Conservation (phyloP, 2,329 filamentous ascomycete species). For the Niveomyces coronatus region DNA sequence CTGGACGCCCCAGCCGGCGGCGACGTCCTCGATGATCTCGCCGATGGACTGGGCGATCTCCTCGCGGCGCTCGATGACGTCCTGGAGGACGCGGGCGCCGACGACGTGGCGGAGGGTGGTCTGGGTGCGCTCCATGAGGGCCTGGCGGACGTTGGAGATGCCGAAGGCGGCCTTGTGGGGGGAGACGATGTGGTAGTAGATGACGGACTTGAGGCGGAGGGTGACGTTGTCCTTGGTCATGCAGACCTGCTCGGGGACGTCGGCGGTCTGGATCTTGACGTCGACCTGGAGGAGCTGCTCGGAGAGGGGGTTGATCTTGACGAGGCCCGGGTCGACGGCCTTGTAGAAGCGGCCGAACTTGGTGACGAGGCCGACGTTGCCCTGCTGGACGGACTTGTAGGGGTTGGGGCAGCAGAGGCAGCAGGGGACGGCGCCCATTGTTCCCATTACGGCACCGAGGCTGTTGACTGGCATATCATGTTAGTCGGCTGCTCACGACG, state of each 20-base stretch:
- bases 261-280: constrained; percentile 98
- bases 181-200: constrained; percentile 95
- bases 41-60: constrained; percentile 92
- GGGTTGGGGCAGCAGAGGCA: constrained; percentile 90
- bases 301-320: constrained; percentile 93
- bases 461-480: constrained; percentile 45
- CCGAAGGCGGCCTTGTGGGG: constrained; percentile 97
- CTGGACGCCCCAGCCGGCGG: constrained; percentile 84
- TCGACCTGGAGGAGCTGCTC: constrained; percentile 87
- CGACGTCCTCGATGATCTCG: constrained; percentile 96
- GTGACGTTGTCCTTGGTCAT: constrained; percentile 99
- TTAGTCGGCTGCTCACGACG: no score
- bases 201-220: constrained; percentile 85
- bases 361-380: constrained; percentile 89
- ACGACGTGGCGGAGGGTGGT: constrained; percentile 96
- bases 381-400: constrained; percentile 85
- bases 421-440: constrained; percentile 78
- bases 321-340: constrained; percentile 90
- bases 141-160: constrained; percentile 87
- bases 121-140: constrained; percentile 95
- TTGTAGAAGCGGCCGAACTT: constrained; percentile 93
- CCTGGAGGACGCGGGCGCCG: constrained; percentile 87
- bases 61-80: constrained; percentile 96
- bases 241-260: constrained; percentile 92
- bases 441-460: constrained; percentile 66